Percentiles rank a stretch among this genome's conserved stretches.
phyloP scores from a whole-genome alignment of 805 yeast genomes.

The Candida tallmaniae region DNA sequence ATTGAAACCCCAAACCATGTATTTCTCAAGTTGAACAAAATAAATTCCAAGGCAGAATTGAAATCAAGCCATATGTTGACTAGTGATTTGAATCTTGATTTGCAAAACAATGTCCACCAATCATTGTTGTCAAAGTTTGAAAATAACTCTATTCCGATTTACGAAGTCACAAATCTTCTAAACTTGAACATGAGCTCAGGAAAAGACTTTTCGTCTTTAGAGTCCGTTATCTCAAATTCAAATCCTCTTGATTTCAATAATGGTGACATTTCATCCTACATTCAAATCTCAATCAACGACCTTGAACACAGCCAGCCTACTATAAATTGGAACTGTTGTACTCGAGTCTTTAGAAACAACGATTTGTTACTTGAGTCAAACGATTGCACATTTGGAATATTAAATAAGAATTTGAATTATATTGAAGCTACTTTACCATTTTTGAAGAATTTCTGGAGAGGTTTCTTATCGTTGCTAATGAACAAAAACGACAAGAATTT shows the following conservation, averaged over 20 bases:
- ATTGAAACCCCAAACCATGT: conserved; percentile 4
- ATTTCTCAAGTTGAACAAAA: conserved; percentile 5
- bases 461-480: conserved; percentile 29
- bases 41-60: conserved; percentile 1
- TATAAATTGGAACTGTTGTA: conserved; percentile 25
- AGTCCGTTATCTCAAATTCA: conserved; percentile 10
- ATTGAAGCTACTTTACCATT: conserved; percentile 33
- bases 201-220: conserved; percentile 8
- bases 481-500: conserved; percentile 23
- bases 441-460: conserved; percentile 34
- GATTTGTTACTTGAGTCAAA: conserved; percentile 17
- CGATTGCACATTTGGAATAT: conserved; percentile 32
- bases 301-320: conserved; percentile 8
- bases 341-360: conserved; percentile 20
- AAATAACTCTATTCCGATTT: conserved; percentile 14
- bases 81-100: neutral
- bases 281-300: conserved; percentile 16
- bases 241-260: conserved; percentile 15
- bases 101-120: conserved; percentile 3
- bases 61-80: conserved; percentile 1
- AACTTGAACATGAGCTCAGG: conserved; percentile 10
- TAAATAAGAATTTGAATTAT: conserved; percentile 10
- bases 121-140: conserved; percentile 6
- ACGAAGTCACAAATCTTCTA: conserved; percentile 16
- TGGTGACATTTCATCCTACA: conserved; percentile 22